phyloP scores from a whole-genome alignment of 2,329 filamentous ascomycete genomes.

The Berkeleyomyces rouxiae region DNA sequence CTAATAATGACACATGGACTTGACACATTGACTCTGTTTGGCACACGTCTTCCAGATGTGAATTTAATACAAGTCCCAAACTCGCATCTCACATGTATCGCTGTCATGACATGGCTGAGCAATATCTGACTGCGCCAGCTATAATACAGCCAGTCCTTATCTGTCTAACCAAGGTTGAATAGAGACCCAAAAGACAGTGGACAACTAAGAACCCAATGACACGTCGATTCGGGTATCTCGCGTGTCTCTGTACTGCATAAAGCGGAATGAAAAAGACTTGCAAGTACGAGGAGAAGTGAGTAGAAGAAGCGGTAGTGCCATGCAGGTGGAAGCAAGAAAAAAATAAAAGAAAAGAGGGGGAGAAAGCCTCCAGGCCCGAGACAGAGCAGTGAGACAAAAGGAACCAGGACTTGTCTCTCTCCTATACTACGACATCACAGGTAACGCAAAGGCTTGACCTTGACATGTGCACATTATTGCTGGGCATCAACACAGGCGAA shows the following conservation, averaged over 20 bases:
- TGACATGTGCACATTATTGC: background rate
- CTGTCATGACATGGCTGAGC: background rate
- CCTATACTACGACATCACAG: background rate
- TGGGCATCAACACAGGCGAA: slow-evolving; percentile 1
- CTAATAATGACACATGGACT: background rate
- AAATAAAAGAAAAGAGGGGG: background rate
- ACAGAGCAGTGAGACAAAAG: background rate
- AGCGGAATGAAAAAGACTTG: background rate
- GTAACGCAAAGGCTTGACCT: background rate
- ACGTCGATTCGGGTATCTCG: background rate
- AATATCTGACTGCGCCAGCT: background rate
- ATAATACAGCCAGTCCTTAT: too few relatives aligned
- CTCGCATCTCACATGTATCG: background rate
- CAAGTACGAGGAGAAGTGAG: background rate
- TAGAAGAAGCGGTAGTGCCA: background rate
- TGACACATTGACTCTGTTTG: background rate
- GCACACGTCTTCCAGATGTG: too few relatives aligned
- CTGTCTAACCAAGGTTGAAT: background rate
- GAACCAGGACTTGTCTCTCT: background rate
- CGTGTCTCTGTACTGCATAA: background rate
- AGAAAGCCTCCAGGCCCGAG: background rate
- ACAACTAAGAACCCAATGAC: background rate
- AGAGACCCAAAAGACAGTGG: background rate
- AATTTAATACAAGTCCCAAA: too few relatives aligned
- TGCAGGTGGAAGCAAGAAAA: background rate